A percentile compares a stretch with the other conserved stretches of the same genome.
phyloP scores from a whole-genome alignment of 2,329 filamentous ascomycete species.

The Diaporthe amygdali region DNA sequence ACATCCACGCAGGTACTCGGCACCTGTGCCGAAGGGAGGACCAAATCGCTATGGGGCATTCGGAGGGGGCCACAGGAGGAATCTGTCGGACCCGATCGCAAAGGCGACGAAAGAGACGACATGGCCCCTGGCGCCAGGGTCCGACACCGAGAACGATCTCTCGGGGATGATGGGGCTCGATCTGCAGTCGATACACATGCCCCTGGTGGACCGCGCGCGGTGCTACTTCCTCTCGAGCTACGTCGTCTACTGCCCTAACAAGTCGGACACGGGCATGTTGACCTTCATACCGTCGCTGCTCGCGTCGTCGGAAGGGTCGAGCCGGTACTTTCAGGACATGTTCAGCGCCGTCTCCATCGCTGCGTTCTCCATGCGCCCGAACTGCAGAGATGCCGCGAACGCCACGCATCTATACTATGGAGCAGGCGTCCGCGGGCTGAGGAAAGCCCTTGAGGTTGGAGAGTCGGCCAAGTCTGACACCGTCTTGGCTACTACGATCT shows the following conservation, averaged over 20 bases:
- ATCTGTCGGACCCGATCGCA: neutral
- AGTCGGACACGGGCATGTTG: neutral
- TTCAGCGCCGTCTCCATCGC: conserved; percentile 20
- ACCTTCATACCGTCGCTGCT: conserved; percentile 17
- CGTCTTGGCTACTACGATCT: conserved; percentile 14
- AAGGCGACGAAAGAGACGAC: neutral
- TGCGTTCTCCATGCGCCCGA: conserved; percentile 13
- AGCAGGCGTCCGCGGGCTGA: neutral
- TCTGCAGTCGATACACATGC: conserved; percentile 7
- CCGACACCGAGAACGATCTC: neutral
- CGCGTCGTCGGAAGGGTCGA: neutral
- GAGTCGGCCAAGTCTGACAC: conserved; percentile 4
- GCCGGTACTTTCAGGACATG: conserved; percentile 5
- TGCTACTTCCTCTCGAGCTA: conserved; percentile 21
- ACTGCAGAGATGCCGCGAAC: neutral
- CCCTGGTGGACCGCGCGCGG: conserved; percentile 16
- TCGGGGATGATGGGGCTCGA: neutral
- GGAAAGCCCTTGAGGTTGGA: conserved; percentile 4
- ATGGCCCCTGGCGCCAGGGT: neutral
- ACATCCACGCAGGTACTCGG: neutral
- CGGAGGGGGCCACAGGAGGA: neutral
- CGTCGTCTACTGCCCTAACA: conserved; percentile 5
- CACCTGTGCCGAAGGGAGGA: neutral
- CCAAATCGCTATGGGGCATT: neutral
- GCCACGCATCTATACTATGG: neutral